phyloP scores from a whole-genome alignment of 305 asterid species.

The Andrographis paniculata region DNA sequence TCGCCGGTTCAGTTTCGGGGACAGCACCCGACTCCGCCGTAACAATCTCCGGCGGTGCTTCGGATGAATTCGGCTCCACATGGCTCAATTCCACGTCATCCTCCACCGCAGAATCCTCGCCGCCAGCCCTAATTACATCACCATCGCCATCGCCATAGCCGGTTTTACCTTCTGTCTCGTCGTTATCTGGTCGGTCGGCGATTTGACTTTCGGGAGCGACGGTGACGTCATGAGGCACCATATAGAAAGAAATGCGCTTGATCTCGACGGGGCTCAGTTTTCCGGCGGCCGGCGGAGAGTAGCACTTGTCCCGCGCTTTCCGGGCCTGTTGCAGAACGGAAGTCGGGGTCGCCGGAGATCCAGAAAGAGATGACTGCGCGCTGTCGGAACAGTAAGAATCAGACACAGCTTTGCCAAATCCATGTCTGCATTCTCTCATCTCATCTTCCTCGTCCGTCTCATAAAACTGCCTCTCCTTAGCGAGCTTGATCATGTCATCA shows the following conservation, averaged over 20 bases:
- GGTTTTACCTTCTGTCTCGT: slow-evolving; percentile 19
- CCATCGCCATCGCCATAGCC: slow-evolving; percentile 18
- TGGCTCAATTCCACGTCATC: too few species aligned
- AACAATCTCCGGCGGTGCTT: too few species aligned
- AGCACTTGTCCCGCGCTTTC: slow-evolving; percentile 30
- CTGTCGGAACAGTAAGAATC: slow-evolving; percentile 40
- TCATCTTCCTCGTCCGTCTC: slow-evolving; percentile 67
- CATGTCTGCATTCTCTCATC: slow-evolving; percentile 32
- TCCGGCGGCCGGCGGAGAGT: slow-evolving; percentile 59
- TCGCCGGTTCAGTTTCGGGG: too few species aligned
- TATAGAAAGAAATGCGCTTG: slow-evolving; percentile 69
- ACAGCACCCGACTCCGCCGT: too few species aligned
- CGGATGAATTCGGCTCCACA: too few species aligned
- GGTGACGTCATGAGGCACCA: slow-evolving; percentile 45
- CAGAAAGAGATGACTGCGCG: slow-evolving; percentile 21
- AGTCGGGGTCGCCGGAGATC: slow-evolving; percentile 80
- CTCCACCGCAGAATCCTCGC: too few species aligned
- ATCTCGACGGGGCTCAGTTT: slow-evolving; percentile 73
- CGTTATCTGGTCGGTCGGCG: slow-evolving; percentile 19
- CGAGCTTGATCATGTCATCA: slow-evolving; percentile 63
- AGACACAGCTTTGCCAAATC: slow-evolving; percentile 40
- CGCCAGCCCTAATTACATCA: slow-evolving; percentile 11
- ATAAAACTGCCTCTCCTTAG: slow-evolving; percentile 58
- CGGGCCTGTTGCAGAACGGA: slow-evolving; percentile 57
- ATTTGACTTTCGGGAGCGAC: slow-evolving; percentile 32